Conservation (phyloP, 2,329 filamentous ascomycete species). For the Epichloe sibirici region DNA sequence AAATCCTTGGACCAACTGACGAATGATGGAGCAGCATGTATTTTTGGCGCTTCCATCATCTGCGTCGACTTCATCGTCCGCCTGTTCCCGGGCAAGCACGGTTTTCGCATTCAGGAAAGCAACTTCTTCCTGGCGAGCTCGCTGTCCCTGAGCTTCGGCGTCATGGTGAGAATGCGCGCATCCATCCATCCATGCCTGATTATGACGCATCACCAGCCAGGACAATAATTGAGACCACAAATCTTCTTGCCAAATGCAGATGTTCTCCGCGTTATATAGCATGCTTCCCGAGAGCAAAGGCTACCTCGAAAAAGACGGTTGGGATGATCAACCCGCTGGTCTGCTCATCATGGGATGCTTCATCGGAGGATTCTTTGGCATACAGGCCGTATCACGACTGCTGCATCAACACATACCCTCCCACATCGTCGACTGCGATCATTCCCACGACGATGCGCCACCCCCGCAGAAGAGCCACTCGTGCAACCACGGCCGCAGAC, state of each 20-base stretch:
- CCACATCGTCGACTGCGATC: constrained; percentile 70
- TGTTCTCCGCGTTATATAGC: constrained; percentile 84
- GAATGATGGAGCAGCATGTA: constrained; percentile 37
- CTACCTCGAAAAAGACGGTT: constrained; percentile 61
- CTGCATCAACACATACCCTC: constrained; percentile 65
- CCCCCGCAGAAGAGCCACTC: constrained; percentile 15
- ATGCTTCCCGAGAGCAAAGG: constrained; percentile 81
- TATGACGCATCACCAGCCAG: background rate
- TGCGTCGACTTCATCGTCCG: constrained; percentile 72
- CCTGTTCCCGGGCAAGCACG: constrained; percentile 56
- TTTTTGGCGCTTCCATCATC: constrained; percentile 71
- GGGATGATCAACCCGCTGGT: constrained; percentile 53
- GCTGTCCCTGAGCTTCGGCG: constrained; percentile 84
- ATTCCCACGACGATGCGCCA: constrained; percentile 49
- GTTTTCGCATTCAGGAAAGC: constrained; percentile 83
- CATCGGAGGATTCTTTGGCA: constrained; percentile 59
- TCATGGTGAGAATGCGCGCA: constrained; percentile 56
- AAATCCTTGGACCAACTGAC: constrained; percentile 7
- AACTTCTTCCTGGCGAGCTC: constrained; percentile 79
- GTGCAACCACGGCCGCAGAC: constrained; percentile 14
- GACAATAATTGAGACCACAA: background rate
- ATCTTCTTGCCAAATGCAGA: constrained; percentile 33
- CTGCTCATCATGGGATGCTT: constrained; percentile 60
- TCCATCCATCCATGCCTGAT: background rate
- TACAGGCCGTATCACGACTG: constrained; percentile 59